These are phyloP conservation scores for Lentinus tigrinus DNA, from an alignment of 768 basidiomycete genomes.

Conservation along the genomic window DNA sequence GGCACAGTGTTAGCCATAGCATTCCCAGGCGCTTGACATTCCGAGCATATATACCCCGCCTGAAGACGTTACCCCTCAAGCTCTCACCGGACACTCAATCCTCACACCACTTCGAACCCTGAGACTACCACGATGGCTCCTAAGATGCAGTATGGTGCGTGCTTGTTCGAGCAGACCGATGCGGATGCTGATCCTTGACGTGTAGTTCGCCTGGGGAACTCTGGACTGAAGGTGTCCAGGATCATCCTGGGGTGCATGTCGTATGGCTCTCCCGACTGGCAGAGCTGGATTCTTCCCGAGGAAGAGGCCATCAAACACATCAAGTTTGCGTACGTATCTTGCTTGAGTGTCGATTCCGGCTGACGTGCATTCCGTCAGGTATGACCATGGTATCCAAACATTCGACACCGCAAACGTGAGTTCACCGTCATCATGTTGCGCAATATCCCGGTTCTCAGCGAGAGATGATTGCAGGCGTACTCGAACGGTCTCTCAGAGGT, in stretches of 20 bases:
- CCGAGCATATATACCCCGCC: no score
- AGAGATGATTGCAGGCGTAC: constrained; percentile 26
- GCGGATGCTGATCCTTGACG: no score
- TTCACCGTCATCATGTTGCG: no score
- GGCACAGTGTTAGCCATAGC: no score
- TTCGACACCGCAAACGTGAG: constrained; percentile 34
- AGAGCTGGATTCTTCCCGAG: constrained; percentile 36
- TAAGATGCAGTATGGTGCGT: no score
- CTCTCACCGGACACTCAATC: no score
- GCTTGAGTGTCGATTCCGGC: neutral
- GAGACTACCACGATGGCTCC: no score
- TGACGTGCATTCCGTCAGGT: constrained; percentile 19
- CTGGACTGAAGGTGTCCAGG: constrained; percentile 39
- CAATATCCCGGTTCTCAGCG: neutral
- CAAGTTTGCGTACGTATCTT: constrained; percentile 36
- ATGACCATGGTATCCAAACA: constrained; percentile 37
- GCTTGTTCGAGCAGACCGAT: no score
- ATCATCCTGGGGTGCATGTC: constrained; percentile 36
- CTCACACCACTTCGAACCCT: no score
- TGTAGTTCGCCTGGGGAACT: constrained; percentile 42
- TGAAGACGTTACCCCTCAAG: no score
- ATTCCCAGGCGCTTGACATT: no score
- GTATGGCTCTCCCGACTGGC: constrained; percentile 29
- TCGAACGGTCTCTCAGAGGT: constrained; percentile 40
- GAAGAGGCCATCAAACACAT: constrained; percentile 36